phyloP scores from a whole-genome alignment of 2,329 filamentous ascomycete genomes.

The Penicillium sp. region DNA sequence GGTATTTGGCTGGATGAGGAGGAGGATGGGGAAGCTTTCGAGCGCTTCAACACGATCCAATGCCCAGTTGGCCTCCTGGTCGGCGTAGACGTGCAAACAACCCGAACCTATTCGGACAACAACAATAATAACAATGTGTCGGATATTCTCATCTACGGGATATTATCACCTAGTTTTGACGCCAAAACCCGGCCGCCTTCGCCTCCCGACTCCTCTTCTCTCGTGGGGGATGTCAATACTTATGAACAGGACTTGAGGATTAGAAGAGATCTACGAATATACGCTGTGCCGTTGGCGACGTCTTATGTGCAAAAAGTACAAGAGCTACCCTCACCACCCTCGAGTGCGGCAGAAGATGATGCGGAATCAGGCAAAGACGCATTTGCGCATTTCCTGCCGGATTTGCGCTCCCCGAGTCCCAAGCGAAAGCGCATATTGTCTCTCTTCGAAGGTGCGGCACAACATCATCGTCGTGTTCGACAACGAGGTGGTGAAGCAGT shows the following conservation, averaged over 20 bases:
- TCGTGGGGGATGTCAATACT: constrained; percentile 20
- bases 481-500: constrained; percentile 38
- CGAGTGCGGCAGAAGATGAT: constrained; percentile 16
- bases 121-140: constrained; percentile 21
- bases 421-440: constrained; percentile 42
- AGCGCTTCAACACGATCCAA: constrained; percentile 25
- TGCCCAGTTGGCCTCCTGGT: constrained; percentile 39
- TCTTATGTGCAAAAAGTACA: constrained; percentile 31
- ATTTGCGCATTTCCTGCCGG: constrained; percentile 35
- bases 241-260: constrained; percentile 9
- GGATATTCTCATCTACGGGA: constrained; percentile 37
- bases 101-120: background rate
- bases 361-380: background rate
- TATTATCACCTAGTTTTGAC: constrained; percentile 26
- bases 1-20: constrained; percentile 32
- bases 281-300: constrained; percentile 33
- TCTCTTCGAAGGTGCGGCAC: constrained; percentile 38
- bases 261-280: constrained; percentile 32
- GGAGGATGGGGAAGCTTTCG: constrained; percentile 23
- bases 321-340: constrained; percentile 30
- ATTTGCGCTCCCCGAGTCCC: constrained; percentile 36
- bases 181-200: constrained; percentile 30
- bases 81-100: constrained; percentile 20
- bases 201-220: constrained; percentile 31
- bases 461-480: constrained; percentile 38